Conservation (phyloP, 75 land plant genomes). For the Chamaecyparis obtusa region DNA sequence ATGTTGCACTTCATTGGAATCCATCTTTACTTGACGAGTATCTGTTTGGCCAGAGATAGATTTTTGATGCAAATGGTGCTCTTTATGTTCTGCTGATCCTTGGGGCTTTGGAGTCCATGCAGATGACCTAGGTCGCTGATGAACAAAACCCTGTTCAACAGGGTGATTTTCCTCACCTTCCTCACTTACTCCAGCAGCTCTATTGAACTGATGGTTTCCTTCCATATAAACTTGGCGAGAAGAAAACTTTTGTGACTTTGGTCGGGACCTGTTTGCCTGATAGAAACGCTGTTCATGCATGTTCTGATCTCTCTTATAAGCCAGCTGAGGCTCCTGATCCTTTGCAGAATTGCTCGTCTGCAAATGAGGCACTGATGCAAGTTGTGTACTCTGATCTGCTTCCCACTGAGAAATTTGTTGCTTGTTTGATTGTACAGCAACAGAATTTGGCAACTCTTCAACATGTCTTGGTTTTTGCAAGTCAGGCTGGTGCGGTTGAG, state of each 20-base stretch:
- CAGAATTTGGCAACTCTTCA: background rate
- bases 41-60: background rate
- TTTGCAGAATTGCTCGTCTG: slow-evolving; percentile 1
- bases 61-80: background rate
- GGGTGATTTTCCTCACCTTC: background rate
- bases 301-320: slow-evolving; percentile 11
- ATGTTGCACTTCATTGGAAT: background rate
- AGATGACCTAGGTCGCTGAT: slow-evolving; percentile 10
- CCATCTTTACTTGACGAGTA: background rate
- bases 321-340: background rate
- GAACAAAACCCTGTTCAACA: background rate
- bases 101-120: slow-evolving; percentile 9
- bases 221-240: background rate
- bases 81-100: slow-evolving; percentile 3
- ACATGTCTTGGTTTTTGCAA: background rate
- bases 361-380: background rate
- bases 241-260: slow-evolving; percentile 1
- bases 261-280: slow-evolving; percentile 7
- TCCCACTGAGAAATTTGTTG: background rate
- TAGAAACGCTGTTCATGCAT: slow-evolving; percentile 9
- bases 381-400: background rate
- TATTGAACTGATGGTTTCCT: slow-evolving; percentile 9
- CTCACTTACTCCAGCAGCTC: background rate
- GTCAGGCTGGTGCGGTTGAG: background rate
- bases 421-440: background rate